A percentile compares a stretch with the other conserved stretches of the same genome.
phyloP scores from a whole-genome alignment of 1,139 yeast species.

The Taphrina deformans region DNA sequence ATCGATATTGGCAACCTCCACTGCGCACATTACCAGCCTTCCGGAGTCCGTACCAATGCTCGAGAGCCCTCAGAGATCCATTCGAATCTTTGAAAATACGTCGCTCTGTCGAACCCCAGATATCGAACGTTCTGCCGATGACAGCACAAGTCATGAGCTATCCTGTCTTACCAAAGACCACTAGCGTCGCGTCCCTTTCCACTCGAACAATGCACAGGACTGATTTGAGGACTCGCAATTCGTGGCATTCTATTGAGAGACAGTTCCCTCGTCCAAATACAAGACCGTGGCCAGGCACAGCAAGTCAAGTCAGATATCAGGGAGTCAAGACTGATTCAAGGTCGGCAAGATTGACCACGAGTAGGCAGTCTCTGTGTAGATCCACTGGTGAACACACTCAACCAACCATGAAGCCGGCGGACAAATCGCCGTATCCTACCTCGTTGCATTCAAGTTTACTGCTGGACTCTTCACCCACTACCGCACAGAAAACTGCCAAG shows the following conservation, averaged over 20 bases:
- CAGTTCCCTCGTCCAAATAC: neutral
- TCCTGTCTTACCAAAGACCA: neutral
- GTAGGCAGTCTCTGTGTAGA: neutral
- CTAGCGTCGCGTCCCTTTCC: neutral
- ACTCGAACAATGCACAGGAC: neutral
- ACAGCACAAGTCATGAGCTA: neutral
- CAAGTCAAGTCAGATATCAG: neutral
- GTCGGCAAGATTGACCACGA: neutral
- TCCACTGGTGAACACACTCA: neutral
- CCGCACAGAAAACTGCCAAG: neutral
- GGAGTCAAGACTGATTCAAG: neutral
- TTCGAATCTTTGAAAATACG: neutral
- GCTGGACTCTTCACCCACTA: neutral
- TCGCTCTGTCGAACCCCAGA: neutral
- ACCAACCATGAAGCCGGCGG: neutral
- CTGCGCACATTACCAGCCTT: neutral
- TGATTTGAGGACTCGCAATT: neutral
- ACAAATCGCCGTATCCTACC: neutral
- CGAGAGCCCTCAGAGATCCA: neutral
- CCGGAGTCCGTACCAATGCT: neutral
- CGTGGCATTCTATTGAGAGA: neutral
- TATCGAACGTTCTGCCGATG: neutral
- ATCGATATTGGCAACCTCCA: neutral
- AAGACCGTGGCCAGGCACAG: neutral
- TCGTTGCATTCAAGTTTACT: neutral